A percentile compares a stretch with the other conserved stretches of the same genome.
Conservation (phyloP, 371 early-diverging fungal species). For the Batrachochytrium dendrobatidis region DNA sequence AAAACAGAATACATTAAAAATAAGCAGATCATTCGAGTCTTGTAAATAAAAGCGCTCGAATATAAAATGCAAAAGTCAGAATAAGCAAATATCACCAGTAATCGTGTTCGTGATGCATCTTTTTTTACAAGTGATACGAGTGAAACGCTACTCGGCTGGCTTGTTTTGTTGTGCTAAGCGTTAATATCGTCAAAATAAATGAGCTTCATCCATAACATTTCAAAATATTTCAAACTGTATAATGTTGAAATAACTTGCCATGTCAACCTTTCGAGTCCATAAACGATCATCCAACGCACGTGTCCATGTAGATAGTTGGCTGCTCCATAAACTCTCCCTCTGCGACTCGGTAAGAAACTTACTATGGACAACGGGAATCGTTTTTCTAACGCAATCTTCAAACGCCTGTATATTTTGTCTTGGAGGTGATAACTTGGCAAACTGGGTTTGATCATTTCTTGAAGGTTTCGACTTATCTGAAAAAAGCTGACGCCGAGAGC, state of each 20-base stretch:
- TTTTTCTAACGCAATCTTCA: conserved; percentile 7
- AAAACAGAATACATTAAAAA: too few species aligned
- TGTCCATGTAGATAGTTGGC: conserved; percentile 19
- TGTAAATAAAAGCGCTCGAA: too few species aligned
- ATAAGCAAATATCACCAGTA: not conserved
- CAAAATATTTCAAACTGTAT: not conserved
- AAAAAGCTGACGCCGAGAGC: too few species aligned
- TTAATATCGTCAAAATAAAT: not conserved
- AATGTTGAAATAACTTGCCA: conserved; percentile 8
- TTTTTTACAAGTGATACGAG: too few species aligned
- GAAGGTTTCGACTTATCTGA: too few species aligned
- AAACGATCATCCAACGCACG: conserved; percentile 22
- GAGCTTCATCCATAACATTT: not conserved
- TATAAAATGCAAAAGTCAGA: too few species aligned
- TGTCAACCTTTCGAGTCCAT: conserved; percentile 13
- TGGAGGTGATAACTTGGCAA: conserved; percentile 6
- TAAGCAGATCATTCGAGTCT: too few species aligned
- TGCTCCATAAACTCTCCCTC: conserved; percentile 15
- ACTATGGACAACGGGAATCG: conserved; percentile 6
- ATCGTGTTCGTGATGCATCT: not conserved
- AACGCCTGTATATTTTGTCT: conserved; percentile 15
- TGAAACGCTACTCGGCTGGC: too few species aligned
- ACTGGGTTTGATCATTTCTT: too few species aligned
- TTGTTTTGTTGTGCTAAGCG: too few species aligned
- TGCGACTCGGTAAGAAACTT: not conserved